Percentiles rank a stretch among this genome's conserved stretches.
Evolutionary conservation across 1,284 basidiomycete genomes (phyloP).

Genomic region (Sphagnurus paluster): DNA sequence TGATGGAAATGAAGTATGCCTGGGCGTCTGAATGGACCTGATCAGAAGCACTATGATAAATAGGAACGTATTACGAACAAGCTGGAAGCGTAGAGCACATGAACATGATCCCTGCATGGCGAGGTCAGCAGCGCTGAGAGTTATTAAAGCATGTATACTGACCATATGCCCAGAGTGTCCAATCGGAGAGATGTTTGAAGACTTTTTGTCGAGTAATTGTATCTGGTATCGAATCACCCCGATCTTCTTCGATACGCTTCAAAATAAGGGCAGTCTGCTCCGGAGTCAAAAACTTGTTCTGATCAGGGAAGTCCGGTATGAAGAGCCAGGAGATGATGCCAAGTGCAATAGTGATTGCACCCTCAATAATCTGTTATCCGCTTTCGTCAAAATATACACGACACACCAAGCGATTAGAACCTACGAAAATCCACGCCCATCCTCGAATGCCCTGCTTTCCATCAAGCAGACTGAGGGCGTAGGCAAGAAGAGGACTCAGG

Average conservation of each 20-base stretch:
- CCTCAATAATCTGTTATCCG: slow-evolving; percentile 37
- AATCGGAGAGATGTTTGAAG: slow-evolving; percentile 37
- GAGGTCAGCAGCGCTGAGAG: neutral
- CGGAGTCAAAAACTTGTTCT: slow-evolving; percentile 40
- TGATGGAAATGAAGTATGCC: slow-evolving; percentile 44
- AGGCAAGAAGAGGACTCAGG: slow-evolving; percentile 41
- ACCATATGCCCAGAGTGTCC: slow-evolving; percentile 47
- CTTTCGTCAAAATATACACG: neutral
- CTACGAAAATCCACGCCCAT: slow-evolving; percentile 48
- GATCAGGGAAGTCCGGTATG: slow-evolving; percentile 43
- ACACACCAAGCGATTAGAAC: slow-evolving; percentile 10
- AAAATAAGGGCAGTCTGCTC: slow-evolving; percentile 41
- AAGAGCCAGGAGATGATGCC: slow-evolving; percentile 36
- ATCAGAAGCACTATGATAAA: slow-evolving; percentile 2
- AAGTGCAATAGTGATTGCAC: slow-evolving; percentile 38
- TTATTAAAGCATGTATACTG: slow-evolving; percentile 6
- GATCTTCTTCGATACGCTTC: slow-evolving; percentile 42
- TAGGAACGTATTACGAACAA: slow-evolving; percentile 25
- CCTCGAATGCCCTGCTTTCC: slow-evolving; percentile 39
- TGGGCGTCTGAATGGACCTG: slow-evolving; percentile 30
- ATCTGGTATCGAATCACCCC: slow-evolving; percentile 45
- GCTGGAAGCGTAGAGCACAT: slow-evolving; percentile 40
- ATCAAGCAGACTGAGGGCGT: slow-evolving; percentile 37
- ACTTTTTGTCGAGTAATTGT: slow-evolving; percentile 35
- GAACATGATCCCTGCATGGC: slow-evolving; percentile 39